Percentiles rank a stretch among this genome's conserved stretches.
Conservation (phyloP, 495 filamentous ascomycete genomes). For the Annulohypoxylon maeteangense region DNA sequence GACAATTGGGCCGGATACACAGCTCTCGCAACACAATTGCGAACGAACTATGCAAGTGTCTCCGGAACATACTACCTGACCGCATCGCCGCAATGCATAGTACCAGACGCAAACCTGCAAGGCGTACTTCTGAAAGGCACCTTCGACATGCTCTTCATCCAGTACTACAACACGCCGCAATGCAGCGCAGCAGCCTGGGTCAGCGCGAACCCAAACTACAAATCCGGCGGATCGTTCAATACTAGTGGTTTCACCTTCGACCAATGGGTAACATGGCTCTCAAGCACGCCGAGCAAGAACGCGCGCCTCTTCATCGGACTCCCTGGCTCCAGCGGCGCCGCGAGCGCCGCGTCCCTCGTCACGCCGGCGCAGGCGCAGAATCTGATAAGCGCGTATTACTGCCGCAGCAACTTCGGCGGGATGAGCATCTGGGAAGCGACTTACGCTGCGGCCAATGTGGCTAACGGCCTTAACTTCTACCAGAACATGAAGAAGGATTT, state of each 20-base stretch:
- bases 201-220: constrained; percentile 46
- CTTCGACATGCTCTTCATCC: constrained; percentile 74
- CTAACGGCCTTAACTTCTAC: constrained; percentile 56
- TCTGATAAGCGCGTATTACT: constrained; percentile 63
- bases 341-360: constrained; percentile 48
- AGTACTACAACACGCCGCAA: constrained; percentile 73
- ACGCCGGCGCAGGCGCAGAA: constrained; percentile 60
- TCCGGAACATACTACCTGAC: constrained; percentile 48
- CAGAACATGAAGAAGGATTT: constrained; percentile 51
- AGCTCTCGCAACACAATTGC: constrained; percentile 53
- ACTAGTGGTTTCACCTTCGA: constrained; percentile 51
- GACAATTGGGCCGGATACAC: constrained; percentile 43
- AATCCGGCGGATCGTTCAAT: constrained; percentile 37
- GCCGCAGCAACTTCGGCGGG: constrained; percentile 69
- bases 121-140: constrained; percentile 61
- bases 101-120: constrained; percentile 60
- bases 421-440: constrained; percentile 80
- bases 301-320: constrained; percentile 59
- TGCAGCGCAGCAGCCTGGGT: constrained; percentile 65
- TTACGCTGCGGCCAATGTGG: constrained; percentile 58
- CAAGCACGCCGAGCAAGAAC: constrained; percentile 45
- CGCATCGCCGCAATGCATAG: constrained; percentile 69
- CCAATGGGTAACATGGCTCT: constrained; percentile 50
- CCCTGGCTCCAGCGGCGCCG: constrained; percentile 45
- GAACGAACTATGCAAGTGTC: constrained; percentile 1